Evolutionary conservation across 495 filamentous ascomycete genomes (phyloP).

Genomic region (Jackrogersella multiformis): DNA sequence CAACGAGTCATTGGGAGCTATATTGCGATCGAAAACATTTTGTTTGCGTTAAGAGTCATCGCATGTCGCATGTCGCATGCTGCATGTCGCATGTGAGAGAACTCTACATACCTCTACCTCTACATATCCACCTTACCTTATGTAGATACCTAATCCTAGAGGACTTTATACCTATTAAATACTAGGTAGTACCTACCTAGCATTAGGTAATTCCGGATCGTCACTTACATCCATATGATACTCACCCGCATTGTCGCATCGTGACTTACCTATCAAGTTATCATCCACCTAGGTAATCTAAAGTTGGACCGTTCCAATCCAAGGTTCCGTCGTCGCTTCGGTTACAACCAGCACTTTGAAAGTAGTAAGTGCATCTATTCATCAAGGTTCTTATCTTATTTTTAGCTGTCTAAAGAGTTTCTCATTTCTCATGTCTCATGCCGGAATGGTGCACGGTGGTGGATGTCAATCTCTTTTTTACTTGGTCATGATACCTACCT

Average conservation of each 20-base stretch:
- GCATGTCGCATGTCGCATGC: slow-evolving; percentile 7
- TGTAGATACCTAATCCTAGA: neutral
- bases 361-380: slow-evolving; percentile 32
- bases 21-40: slow-evolving; percentile 11
- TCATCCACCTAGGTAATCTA: neutral
- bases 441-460: slow-evolving; percentile 13
- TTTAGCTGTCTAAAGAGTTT: no score
- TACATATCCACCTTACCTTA: slow-evolving; percentile 5
- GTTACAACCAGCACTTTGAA: neutral
- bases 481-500: slow-evolving; percentile 16
- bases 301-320: slow-evolving; percentile 1
- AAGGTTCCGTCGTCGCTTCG: slow-evolving; percentile 8
- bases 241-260: slow-evolving; percentile 3
- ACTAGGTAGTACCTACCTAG: no score
- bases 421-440: no score
- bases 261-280: neutral
- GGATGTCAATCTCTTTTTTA: slow-evolving; percentile 5
- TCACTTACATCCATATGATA: slow-evolving; percentile 7
- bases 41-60: neutral
- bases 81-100: neutral
- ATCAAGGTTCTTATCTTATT: slow-evolving; percentile 17
- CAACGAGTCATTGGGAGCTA: slow-evolving; percentile 27
- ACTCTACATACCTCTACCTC: neutral
- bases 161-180: neutral
- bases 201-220: slow-evolving; percentile 7